A percentile compares a stretch with the other conserved stretches of the same genome.
Conservation (phyloP, 805 yeast genomes). For the Scheffersomyces lignosus region DNA sequence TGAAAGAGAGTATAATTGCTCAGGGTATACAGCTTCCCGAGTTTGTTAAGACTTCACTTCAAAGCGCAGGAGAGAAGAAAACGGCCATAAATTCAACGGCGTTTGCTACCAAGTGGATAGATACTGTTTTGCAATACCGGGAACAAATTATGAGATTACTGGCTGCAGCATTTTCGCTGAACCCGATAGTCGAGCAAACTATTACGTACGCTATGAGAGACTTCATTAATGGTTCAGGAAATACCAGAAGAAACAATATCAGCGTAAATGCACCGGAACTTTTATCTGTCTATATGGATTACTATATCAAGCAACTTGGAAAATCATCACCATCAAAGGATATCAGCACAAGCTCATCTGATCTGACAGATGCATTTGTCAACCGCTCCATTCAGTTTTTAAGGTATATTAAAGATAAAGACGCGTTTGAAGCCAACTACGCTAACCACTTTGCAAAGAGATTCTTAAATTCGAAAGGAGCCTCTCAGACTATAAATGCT, state of each 20-base stretch:
- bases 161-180: conserved; percentile 47
- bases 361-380: conserved; percentile 40
- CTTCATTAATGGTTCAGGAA: conserved; percentile 59
- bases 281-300: conserved; percentile 41
- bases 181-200: conserved; percentile 50
- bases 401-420: conserved; percentile 75
- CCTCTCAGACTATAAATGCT: conserved; percentile 10
- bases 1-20: conserved; percentile 45
- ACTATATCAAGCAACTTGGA: conserved; percentile 34
- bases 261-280: conserved; percentile 38
- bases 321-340: conserved; percentile 17
- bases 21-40: conserved; percentile 45
- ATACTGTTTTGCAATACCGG: conserved; percentile 52
- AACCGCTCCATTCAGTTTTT: conserved; percentile 61
- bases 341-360: conserved; percentile 10
- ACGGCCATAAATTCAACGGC: conserved; percentile 33
- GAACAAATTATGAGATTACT: conserved; percentile 51
- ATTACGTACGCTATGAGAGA: conserved; percentile 62
- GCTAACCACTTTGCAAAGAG: conserved; percentile 86
- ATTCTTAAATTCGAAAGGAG: conserved; percentile 43
- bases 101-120: conserved; percentile 70
- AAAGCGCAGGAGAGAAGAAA: conserved; percentile 8
- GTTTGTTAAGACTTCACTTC: conserved; percentile 15
- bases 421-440: conserved; percentile 79
- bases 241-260: conserved; percentile 46